These are phyloP conservation scores for Claviceps spartinae DNA, from an alignment of 2,329 filamentous ascomycete species.

Conservation along the genomic window DNA sequence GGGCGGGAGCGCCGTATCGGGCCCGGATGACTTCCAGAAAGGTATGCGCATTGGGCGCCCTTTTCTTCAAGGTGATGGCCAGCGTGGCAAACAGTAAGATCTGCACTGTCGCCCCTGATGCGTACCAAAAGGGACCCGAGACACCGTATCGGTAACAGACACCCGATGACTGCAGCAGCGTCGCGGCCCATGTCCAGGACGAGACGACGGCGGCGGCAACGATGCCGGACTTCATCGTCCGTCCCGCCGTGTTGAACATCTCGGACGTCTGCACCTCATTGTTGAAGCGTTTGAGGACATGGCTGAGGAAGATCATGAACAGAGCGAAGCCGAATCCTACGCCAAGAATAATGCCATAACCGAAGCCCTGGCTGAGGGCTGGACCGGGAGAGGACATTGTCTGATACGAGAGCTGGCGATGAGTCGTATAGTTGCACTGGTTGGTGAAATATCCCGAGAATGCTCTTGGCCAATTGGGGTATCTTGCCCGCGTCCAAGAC, in stretches of 20 bases:
- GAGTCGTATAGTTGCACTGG: no score
- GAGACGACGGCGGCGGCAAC: slow-evolving; percentile 84
- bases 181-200: slow-evolving; percentile 88
- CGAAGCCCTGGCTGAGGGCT: slow-evolving; percentile 46
- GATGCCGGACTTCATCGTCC: slow-evolving; percentile 78
- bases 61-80: slow-evolving; percentile 77
- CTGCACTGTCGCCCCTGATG: slow-evolving; percentile 64
- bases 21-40: slow-evolving; percentile 75
- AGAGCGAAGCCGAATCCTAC: slow-evolving; percentile 62
- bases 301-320: slow-evolving; percentile 62
- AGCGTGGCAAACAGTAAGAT: slow-evolving; percentile 83
- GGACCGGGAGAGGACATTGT: slow-evolving; percentile 12
- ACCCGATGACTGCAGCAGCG: slow-evolving; percentile 63
- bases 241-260: slow-evolving; percentile 81
- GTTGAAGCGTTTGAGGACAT: slow-evolving; percentile 48
- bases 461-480: no score
- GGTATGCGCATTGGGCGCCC: slow-evolving; percentile 75
- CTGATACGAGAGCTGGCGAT: neutral
- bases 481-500: no score
- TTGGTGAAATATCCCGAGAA: no score
- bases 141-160: slow-evolving; percentile 72
- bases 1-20: slow-evolving; percentile 58
- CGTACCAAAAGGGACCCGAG: slow-evolving; percentile 47
- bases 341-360: slow-evolving; percentile 67
- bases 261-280: slow-evolving; percentile 74